Base-by-base conservation (phyloP, 139 green algal genomes). In the Chlamydomonas schloesseri region DNA sequence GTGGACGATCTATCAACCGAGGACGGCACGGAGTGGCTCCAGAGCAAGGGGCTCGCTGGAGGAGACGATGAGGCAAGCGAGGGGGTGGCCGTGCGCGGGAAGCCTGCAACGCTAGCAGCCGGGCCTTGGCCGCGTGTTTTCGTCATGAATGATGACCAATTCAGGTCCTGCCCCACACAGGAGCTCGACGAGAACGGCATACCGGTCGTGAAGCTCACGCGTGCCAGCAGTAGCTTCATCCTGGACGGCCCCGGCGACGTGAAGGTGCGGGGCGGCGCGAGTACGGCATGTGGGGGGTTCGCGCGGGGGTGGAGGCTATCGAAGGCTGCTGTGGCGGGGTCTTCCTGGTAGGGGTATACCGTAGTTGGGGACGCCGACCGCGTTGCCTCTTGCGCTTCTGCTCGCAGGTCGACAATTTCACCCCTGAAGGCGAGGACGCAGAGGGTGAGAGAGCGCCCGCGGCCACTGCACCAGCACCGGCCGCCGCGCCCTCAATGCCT, bases 351-450 rank as follows among this genome's bases (percentile, higher is more conserved):
- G n/a, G n/a, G n/a, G n/a, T n/a, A n/a, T n/a, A n/a, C n/a, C n/a
- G n/a, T n/a, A n/a, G n/a, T n/a, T n/a, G n/a, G n/a, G n/a, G n/a
- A n/a, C n/a, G n/a, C n/a, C n/a, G n/a, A n/a, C n/a, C n/a, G n/a
- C n/a, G n/a, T n/a, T n/a, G n/a, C n/a, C n/a, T n/a, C n/a, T n/a
- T n/a, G n/a, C n/a, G n/a, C n/a, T n/a, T n/a, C n/a, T n/a, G n/a
- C n/a, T n/a, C n/a, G n/a, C 62, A 85, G 79, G 67, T 85, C 13
- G 79, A 85, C 33, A 85, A 85, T 47, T 85, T 85, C 64, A 85
- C 79, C 1, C 79, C 79, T 0, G 79, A 85, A 47, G 77, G 29
- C 11, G 64, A 72, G 13, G 42, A 50, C 42, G 55, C 10, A 3
- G 47, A 57, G 37, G 26, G 3, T 20, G 77, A 69, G 0, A 31